Conservation (phyloP, 805 yeast species). For the Yamadazyma scolyti region DNA sequence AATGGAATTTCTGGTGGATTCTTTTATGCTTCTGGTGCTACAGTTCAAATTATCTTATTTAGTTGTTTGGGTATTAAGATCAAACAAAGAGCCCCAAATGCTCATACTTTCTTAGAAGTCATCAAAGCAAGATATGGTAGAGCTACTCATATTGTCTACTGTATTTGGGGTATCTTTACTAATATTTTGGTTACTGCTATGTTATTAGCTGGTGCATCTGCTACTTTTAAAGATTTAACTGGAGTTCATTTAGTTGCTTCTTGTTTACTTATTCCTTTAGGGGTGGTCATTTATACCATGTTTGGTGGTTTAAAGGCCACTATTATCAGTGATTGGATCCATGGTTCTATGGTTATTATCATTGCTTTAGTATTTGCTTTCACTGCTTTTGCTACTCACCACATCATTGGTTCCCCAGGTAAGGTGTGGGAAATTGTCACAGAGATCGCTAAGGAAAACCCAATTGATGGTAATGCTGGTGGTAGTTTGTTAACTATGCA, state of each 20-base stretch:
- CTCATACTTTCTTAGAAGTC: conserved; percentile 88
- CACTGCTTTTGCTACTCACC: conserved; percentile 68
- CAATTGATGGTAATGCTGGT: conserved; percentile 74
- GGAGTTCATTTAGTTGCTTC: conserved; percentile 80
- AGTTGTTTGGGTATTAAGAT: conserved; percentile 86
- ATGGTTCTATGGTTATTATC: conserved; percentile 58
- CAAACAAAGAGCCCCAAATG: conserved; percentile 84
- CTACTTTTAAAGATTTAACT: conserved; percentile 73
- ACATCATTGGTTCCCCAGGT: conserved; percentile 75
- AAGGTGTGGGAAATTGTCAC: conserved; percentile 72
- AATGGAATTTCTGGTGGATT: conserved; percentile 78
- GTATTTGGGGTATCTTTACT: conserved; percentile 82
- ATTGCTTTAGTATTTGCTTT: conserved; percentile 81
- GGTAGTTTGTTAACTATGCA: conserved; percentile 90
- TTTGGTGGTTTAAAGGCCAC: conserved; percentile 47
- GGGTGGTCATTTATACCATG: conserved; percentile 50
- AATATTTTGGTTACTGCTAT: conserved; percentile 89
- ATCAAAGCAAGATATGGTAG: conserved; percentile 77
- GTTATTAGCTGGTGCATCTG: conserved; percentile 89
- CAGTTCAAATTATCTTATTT: conserved; percentile 82
- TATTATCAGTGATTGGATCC: conserved; percentile 42
- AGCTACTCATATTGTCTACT: conserved; percentile 63
- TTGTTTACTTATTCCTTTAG: conserved; percentile 76
- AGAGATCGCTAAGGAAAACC: conserved; percentile 54
- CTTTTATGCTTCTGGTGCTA: conserved; percentile 89